Evolutionary conservation across 768 basidiomycete species (phyloP).

Genomic region (Podaxis mareebaensis): DNA sequence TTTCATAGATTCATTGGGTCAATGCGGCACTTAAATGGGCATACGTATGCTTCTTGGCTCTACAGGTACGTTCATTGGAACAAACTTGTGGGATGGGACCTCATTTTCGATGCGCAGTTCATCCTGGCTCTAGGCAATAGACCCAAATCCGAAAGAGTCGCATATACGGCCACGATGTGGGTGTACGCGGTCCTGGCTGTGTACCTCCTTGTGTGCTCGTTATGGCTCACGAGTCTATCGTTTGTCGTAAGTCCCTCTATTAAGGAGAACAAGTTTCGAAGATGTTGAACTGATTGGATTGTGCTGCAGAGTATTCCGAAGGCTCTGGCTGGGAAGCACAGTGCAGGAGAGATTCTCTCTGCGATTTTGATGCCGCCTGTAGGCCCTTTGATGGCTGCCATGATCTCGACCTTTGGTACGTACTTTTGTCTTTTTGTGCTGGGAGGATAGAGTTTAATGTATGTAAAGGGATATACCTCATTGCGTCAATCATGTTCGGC

Average conservation of each 20-base stretch:
- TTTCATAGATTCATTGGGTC: constrained; percentile 78
- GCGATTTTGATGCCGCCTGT: constrained; percentile 75
- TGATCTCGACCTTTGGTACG: constrained; percentile 86
- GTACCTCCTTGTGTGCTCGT: constrained; percentile 86
- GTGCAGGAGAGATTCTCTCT: constrained; percentile 47
- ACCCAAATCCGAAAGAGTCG: constrained; percentile 82
- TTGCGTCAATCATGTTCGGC: constrained; percentile 31
- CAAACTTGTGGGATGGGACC: background rate
- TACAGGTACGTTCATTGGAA: constrained; percentile 27
- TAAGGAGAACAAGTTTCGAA: background rate
- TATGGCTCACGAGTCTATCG: constrained; percentile 78
- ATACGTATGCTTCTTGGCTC: constrained; percentile 78
- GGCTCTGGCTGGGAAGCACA: constrained; percentile 44
- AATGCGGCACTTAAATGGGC: constrained; percentile 83
- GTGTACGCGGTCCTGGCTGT: constrained; percentile 82
- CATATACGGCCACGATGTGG: constrained; percentile 76
- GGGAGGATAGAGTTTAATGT: constrained; percentile 56
- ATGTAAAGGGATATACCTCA: background rate
- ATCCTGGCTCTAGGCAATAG: constrained; percentile 70
- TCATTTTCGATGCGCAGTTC: constrained; percentile 38
- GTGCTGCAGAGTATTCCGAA: constrained; percentile 49
- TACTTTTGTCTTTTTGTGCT: constrained; percentile 82
- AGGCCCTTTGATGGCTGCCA: constrained; percentile 80
- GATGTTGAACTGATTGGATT: background rate
- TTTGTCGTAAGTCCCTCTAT: constrained; percentile 54